A percentile compares a stretch with the other conserved stretches of the same genome.
These are phyloP conservation scores for Tylopilus felleus DNA, from an alignment of 768 basidiomycete species.

Conservation along the genomic window DNA sequence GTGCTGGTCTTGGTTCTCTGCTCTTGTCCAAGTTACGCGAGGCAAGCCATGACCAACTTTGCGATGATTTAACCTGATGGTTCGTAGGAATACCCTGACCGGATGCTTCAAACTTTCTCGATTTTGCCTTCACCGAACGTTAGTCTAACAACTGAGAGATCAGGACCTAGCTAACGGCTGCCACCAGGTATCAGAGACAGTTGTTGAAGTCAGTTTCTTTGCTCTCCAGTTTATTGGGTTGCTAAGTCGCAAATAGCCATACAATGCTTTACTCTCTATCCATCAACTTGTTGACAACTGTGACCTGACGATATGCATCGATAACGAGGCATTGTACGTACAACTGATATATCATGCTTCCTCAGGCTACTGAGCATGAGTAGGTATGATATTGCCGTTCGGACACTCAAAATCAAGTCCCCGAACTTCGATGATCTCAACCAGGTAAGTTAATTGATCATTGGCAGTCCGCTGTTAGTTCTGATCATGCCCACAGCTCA, in stretches of 20 bases:
- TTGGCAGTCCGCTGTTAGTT: neutral
- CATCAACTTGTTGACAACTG: conserved; percentile 89
- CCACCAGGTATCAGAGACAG: conserved; percentile 42
- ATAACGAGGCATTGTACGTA: conserved; percentile 80
- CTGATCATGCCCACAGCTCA: conserved; percentile 42
- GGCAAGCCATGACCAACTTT: conserved; percentile 35
- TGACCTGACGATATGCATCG: conserved; percentile 80
- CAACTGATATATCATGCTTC: neutral
- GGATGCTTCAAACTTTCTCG: conserved; percentile 52
- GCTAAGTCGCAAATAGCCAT: conserved; percentile 48
- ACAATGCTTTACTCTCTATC: conserved; percentile 79
- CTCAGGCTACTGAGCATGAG: neutral
- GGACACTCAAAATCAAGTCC: conserved; percentile 59
- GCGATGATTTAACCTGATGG: neutral
- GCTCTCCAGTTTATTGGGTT: neutral
- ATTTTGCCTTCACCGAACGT: conserved; percentile 57
- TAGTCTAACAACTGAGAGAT: conserved; percentile 7
- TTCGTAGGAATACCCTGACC: conserved; percentile 54
- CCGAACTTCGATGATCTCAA: conserved; percentile 71
- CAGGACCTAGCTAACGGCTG: conserved; percentile 10
- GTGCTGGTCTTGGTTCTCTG: conserved; percentile 80
- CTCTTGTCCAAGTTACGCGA: conserved; percentile 81
- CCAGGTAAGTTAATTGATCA: conserved; percentile 38
- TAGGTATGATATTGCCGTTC: conserved; percentile 70
- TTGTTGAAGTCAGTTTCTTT: conserved; percentile 44